phyloP scores from a whole-genome alignment of 2,329 filamentous ascomycete species.

The Aspergillus bombycis region DNA sequence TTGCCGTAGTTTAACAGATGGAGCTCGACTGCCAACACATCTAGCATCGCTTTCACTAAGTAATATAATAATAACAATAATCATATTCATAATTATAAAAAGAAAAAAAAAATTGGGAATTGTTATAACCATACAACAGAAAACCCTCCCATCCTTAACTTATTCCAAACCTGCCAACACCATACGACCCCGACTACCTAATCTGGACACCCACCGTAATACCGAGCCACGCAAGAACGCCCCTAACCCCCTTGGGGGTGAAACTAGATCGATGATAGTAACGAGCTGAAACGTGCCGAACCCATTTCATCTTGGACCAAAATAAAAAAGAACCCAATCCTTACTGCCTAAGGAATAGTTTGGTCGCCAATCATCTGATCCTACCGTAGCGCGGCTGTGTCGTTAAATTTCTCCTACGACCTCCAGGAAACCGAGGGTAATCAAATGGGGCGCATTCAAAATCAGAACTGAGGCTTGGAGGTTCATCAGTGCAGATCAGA shows the following conservation, averaged over 20 bases:
- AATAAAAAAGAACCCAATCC: background rate
- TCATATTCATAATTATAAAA: background rate
- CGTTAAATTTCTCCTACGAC: background rate
- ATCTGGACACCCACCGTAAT: background rate
- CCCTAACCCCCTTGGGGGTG: background rate
- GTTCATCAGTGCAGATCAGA: background rate
- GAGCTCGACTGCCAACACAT: background rate
- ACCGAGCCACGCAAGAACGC: background rate
- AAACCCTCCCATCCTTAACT: background rate
- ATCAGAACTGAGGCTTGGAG: background rate
- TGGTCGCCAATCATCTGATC: conserved; percentile 3
- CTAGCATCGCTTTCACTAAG: background rate
- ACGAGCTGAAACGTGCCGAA: conserved; percentile 4
- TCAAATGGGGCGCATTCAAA: background rate
- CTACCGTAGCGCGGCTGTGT: conserved; percentile 2
- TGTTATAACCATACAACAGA: background rate
- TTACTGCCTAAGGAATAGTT: conserved; percentile 2
- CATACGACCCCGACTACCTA: background rate
- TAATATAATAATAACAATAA: background rate
- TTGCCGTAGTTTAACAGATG: background rate
- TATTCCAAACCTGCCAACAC: background rate
- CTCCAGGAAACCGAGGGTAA: background rate
- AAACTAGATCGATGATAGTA: conserved; percentile 1
- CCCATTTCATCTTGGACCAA: background rate
- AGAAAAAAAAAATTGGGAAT: background rate